Conservation (phyloP, 192 early-diverging fungal genomes). For the Coemansia asiatica region DNA sequence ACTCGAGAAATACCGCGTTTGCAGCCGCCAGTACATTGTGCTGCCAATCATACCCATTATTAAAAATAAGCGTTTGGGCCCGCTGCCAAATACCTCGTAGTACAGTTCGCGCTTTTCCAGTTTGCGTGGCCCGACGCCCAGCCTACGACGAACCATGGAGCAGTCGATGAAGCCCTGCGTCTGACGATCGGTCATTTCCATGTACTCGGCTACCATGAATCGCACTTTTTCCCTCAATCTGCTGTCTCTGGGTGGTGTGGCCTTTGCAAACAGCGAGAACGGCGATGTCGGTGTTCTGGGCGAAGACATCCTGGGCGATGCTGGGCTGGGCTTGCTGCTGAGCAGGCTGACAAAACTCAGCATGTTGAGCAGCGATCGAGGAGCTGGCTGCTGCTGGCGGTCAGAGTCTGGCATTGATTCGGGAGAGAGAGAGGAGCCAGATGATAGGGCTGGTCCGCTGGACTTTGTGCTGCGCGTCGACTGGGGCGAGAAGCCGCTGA, state of each 20-base stretch:
- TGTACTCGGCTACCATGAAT: constrained; percentile 20
- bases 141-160: constrained; percentile 12
- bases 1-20: constrained; percentile 66
- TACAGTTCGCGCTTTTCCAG: constrained; percentile 56
- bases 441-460: background rate
- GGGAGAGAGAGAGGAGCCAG: background rate
- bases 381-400: background rate
- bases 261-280: background rate
- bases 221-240: background rate
- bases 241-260: background rate
- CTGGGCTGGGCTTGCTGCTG: background rate
- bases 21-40: constrained; percentile 53
- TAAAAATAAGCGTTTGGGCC: constrained; percentile 67
- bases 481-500: background rate
- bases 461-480: background rate
- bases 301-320: no score
- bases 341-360: background rate
- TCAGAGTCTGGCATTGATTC: background rate
- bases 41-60: constrained; percentile 65
- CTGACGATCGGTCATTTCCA: constrained; percentile 24
- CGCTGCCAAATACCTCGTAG: constrained; percentile 77
- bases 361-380: constrained; percentile 6
- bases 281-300: background rate
- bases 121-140: constrained; percentile 8
- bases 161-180: constrained; percentile 21